These are phyloP conservation scores for Ploettnerulaceae sp. DNA, from an alignment of 2,329 filamentous ascomycete species.

Conservation along the genomic window DNA sequence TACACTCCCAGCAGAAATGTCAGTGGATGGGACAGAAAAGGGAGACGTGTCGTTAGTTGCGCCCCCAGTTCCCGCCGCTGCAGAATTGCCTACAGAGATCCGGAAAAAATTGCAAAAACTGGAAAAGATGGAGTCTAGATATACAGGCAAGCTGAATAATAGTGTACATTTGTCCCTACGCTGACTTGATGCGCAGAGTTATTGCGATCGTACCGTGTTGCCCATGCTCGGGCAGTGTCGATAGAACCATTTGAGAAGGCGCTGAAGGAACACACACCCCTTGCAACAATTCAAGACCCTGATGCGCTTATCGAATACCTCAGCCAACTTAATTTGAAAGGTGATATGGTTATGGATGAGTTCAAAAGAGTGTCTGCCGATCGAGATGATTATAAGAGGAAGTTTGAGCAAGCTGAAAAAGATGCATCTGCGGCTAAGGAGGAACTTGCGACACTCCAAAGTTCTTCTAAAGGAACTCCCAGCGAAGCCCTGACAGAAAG, in stretches of 20 bases:
- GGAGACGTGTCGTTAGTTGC: slow-evolving; percentile 18
- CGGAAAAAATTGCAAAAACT: slow-evolving; percentile 18
- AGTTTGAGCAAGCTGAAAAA: slow-evolving; percentile 63
- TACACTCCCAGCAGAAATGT: slow-evolving; percentile 27
- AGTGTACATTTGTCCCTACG: no score
- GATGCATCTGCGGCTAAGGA: slow-evolving; percentile 56
- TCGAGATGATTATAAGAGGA: slow-evolving; percentile 74
- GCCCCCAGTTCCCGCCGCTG: no score
- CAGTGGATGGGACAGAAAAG: slow-evolving; percentile 30
- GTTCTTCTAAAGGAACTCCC: slow-evolving; percentile 33
- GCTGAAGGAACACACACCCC: slow-evolving; percentile 84
- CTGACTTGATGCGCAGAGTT: slow-evolving; percentile 54
- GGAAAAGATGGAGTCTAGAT: slow-evolving; percentile 82
- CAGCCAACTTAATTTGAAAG: slow-evolving; percentile 77
- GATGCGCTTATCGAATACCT: slow-evolving; percentile 84
- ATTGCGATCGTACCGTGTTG: slow-evolving; percentile 84
- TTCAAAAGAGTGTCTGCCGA: slow-evolving; percentile 81
- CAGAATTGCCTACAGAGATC: slow-evolving; percentile 17
- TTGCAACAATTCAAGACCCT: slow-evolving; percentile 83
- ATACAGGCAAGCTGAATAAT: slow-evolving; percentile 68
- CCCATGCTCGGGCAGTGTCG: slow-evolving; percentile 77
- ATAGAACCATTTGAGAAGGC: slow-evolving; percentile 93
- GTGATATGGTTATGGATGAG: slow-evolving; percentile 91
- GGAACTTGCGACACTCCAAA: slow-evolving; percentile 55
- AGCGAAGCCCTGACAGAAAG: slow-evolving; percentile 19